Evolutionary conservation across 2,329 filamentous ascomycete species (phyloP), one percentile per base, ranked within the genome.

Genomic region (Neocucurbitaria cava): DNA sequence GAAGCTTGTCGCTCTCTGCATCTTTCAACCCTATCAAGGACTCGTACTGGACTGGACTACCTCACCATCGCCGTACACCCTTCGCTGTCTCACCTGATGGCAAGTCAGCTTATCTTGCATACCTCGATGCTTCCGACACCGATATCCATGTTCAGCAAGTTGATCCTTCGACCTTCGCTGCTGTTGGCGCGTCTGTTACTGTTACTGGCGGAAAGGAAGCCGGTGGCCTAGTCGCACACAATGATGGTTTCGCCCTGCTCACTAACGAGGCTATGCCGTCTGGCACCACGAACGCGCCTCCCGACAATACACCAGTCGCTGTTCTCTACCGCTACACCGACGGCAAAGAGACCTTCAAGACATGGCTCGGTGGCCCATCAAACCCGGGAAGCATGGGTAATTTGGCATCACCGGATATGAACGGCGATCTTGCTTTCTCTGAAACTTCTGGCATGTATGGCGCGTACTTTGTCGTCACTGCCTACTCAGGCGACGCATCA

Each of bases 241-340:
- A 85, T 58, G 84, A 88, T 67, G 85, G 85, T 2, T 88, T 88
- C 56, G 85, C 85, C n/a, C 71, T 87, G 24, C 72, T 88, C 44
- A 85, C 84, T 24, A 86, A 86, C 72, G 84, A 85, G 66, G 77
- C 78, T 2, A 73, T 85, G 60, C 77, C 82, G 2, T 78, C 81
- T 1, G 80, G 79, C 20, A 81, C 82, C 15, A 60, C 79, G 3
- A 77, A 83, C 52, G 80, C 81, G 1, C 80, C 83, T 11, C 71
- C 79, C 4, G 77, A 73, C 46, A 77, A 69, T 31, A 79, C 79
- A 4, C 83, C 84, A 1, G 81, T 87, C 9, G 75, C 85, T 13
- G 82, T 83, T 1, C 74, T 88, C n/a, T 86, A 87, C 72, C 80
- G 84, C 49, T 87, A 83, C 68, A 83, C 81, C 28, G 73, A 77